Base-by-base conservation (phyloP, 2,329 filamentous ascomycete genomes). In the Fusarium poae region DNA sequence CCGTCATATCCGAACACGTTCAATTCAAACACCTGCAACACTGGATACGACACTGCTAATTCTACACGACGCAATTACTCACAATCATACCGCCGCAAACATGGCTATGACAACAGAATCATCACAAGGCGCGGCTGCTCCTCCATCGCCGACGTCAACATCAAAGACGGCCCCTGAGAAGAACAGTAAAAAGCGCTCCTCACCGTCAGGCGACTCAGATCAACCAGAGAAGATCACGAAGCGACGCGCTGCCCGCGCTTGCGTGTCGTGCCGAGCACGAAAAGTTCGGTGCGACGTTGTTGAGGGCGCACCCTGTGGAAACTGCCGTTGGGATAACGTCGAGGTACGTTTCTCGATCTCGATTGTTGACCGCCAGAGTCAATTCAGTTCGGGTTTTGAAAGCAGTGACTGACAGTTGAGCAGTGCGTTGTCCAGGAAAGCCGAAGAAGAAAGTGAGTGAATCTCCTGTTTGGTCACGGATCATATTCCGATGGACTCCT, bases 251-350 rank as follows among this genome's bases (percentile, higher is more conserved):
- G 93, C 94, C 12, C 92, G 95, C 73, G 94, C 94, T 20, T 97
- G 94, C 78, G 92, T 93, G 67, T 93, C 91, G 73, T 97, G 94
- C 80, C 88, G 94, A 74, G 90, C 92, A 59, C 89, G 94, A 76
- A 97, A 97, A 79, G 94, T 97, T 42, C 89, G 94, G 59, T 97
- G 94, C 82, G 94, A 97, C 82, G 94, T 97, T 58, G 93, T 96
- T 62, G 93, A 97, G 79, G 91, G 91, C 49, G 91, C 91, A 43
- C 93, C 93, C 2, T 97, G 93, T 79, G 94, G 92, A 57, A 97
- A 97, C 79, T 97, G 93, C 81, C 86, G 92, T 68, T 88, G 92
- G 82, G 91, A 93, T 78, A 89, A 92, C 77, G 90, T 93, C 61
- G 89, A 92, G 76, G 79, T 81, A 76, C 53, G 79, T 45, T 34